Percentiles rank a stretch among this genome's conserved stretches.
phyloP scores from a whole-genome alignment of 2,329 filamentous ascomycete species.

The Talaromyces atroroseus region DNA sequence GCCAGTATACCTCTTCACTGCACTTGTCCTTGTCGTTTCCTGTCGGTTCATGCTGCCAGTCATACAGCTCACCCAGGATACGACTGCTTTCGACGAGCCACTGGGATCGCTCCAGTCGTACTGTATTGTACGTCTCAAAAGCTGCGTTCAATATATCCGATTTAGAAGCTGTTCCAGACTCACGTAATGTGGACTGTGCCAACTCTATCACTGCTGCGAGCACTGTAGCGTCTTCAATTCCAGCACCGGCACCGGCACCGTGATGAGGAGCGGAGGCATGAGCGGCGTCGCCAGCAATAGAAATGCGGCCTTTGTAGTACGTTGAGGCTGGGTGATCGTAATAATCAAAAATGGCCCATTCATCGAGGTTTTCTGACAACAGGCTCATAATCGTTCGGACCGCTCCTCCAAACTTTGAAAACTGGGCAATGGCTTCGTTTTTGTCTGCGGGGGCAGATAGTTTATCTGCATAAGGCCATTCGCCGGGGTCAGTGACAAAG shows the following conservation, averaged over 20 bases:
- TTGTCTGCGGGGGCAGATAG: slow-evolving; percentile 27
- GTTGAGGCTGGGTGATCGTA: slow-evolving; percentile 25
- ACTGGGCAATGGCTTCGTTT: slow-evolving; percentile 38
- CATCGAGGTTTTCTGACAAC: slow-evolving; percentile 9
- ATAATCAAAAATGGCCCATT: slow-evolving; percentile 33
- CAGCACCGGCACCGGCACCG: slow-evolving; percentile 35
- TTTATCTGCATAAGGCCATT: slow-evolving; percentile 10
- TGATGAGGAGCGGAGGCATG: slow-evolving; percentile 36
- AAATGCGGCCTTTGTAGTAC: slow-evolving; percentile 24
- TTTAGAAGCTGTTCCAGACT: not conserved
- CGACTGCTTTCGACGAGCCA: slow-evolving; percentile 48
- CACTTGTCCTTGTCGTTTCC: slow-evolving; percentile 24
- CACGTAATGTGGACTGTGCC: slow-evolving; percentile 13
- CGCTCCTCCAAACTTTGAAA: slow-evolving; percentile 38
- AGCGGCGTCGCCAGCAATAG: slow-evolving; percentile 35
- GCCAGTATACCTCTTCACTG: slow-evolving; percentile 18
- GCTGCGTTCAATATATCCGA: slow-evolving; percentile 24
- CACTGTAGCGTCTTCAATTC: slow-evolving; percentile 29
- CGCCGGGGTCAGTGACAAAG: slow-evolving; percentile 5
- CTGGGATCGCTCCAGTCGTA: slow-evolving; percentile 46
- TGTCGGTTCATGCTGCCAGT: slow-evolving; percentile 23
- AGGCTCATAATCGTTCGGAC: slow-evolving; percentile 20
- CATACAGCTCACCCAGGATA: slow-evolving; percentile 34
- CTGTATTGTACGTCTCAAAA: slow-evolving; percentile 49
- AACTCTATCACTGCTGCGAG: slow-evolving; percentile 45